Conservation (phyloP, 768 basidiomycete species). For the Punctularia strigosozonata region DNA sequence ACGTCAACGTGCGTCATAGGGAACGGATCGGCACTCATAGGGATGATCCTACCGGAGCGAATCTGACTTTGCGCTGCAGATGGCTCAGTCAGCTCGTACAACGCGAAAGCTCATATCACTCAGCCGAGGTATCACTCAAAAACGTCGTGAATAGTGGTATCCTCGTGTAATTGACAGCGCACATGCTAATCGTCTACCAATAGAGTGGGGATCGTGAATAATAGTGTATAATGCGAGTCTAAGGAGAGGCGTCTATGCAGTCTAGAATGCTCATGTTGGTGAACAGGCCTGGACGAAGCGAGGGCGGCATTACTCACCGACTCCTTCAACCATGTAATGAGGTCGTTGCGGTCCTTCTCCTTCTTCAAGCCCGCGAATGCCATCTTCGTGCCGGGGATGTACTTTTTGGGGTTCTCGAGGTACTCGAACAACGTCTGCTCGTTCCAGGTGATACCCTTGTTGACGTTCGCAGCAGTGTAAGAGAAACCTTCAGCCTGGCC, state of each 20-base stretch:
- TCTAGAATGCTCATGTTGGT: slow-evolving; percentile 7
- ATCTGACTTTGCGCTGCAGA: too few relatives aligned
- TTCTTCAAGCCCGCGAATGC: slow-evolving; percentile 98
- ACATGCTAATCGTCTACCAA: too few relatives aligned
- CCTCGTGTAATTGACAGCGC: too few relatives aligned
- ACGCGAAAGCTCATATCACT: too few relatives aligned
- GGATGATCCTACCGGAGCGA: too few relatives aligned
- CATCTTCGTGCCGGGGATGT: slow-evolving; percentile 97
- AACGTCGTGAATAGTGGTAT: too few relatives aligned
- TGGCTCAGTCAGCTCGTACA: too few relatives aligned
- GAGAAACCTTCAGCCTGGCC: slow-evolving; percentile 80
- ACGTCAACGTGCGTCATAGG: too few relatives aligned
- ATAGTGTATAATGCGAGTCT: too few relatives aligned
- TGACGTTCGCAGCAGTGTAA: slow-evolving; percentile 91
- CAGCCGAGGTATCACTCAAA: too few relatives aligned
- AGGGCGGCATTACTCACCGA: slow-evolving; percentile 32
- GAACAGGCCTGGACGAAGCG: neutral
- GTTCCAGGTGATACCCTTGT: slow-evolving; percentile 84
- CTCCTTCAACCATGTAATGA: slow-evolving; percentile 76
- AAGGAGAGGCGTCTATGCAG: slow-evolving; percentile 14
- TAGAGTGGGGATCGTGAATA: too few relatives aligned
- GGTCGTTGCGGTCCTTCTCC: slow-evolving; percentile 93
- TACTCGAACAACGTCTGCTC: slow-evolving; percentile 91
- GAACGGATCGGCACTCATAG: too few relatives aligned
- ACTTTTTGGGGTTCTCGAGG: slow-evolving; percentile 97